Percentiles rank a stretch among this genome's conserved stretches.
These are phyloP conservation scores for Umbelopsis sp. DNA, from an alignment of 192 early-diverging fungal genomes.

Conservation along the genomic window DNA sequence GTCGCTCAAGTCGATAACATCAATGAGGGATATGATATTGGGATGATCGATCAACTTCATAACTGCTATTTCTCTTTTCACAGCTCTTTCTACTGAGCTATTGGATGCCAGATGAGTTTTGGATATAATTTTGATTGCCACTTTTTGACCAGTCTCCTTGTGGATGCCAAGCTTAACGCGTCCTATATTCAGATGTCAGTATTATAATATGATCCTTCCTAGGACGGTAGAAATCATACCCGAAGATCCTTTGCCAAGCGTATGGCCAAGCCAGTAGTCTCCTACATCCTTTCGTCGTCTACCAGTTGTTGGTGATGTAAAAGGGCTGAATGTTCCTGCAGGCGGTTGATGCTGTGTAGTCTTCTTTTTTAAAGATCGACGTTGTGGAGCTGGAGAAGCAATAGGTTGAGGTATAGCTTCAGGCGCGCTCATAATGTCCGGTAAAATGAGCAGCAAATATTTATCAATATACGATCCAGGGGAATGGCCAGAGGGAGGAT, in stretches of 20 bases:
- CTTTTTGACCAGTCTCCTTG: slow-evolving; percentile 53
- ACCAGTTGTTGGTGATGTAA: slow-evolving; percentile 23
- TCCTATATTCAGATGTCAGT: slow-evolving; percentile 23
- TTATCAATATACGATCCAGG: neutral
- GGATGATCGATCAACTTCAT: slow-evolving; percentile 58
- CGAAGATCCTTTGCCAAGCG: slow-evolving; percentile 54
- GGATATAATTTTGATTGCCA: slow-evolving; percentile 55
- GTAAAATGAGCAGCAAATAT: neutral
- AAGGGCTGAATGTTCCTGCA: slow-evolving; percentile 5
- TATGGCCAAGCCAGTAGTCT: slow-evolving; percentile 48
- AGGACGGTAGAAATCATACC: slow-evolving; percentile 30
- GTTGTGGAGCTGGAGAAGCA: slow-evolving; percentile 29
- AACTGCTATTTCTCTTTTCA: slow-evolving; percentile 57
- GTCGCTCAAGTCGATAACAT: slow-evolving; percentile 49
- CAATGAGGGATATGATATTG: slow-evolving; percentile 50
- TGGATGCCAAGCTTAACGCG: slow-evolving; percentile 54
- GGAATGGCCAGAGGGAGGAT: neutral
- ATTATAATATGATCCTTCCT: too few species aligned
- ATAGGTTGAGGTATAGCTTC: slow-evolving; percentile 13
- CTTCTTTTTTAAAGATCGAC: slow-evolving; percentile 18
- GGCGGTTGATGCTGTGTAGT: neutral
- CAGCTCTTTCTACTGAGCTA: slow-evolving; percentile 45
- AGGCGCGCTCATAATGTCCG: neutral
- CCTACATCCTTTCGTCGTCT: slow-evolving; percentile 47
- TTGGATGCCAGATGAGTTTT: slow-evolving; percentile 48